Conservation (phyloP, 2,329 filamentous ascomycete genomes). For the Diaporthe nobilis region DNA sequence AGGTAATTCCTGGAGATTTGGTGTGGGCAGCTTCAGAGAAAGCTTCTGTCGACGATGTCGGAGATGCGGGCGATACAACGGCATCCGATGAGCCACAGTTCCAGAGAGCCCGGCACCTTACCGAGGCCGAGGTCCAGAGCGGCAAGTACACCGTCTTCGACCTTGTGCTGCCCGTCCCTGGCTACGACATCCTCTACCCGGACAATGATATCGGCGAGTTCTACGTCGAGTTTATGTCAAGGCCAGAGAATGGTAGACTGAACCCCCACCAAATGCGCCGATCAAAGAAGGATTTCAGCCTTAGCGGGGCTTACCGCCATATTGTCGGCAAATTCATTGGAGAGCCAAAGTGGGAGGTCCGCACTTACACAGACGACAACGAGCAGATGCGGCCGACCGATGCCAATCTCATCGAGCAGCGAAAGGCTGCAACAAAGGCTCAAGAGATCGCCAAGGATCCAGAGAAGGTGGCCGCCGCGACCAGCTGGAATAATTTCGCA, state of each 20-base stretch:
- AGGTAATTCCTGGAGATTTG: slow-evolving; percentile 88
- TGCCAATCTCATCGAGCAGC: slow-evolving; percentile 74
- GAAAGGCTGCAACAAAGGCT: slow-evolving; percentile 50
- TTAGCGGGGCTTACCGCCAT: slow-evolving; percentile 91
- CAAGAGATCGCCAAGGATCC: slow-evolving; percentile 44
- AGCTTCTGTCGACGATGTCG: slow-evolving; percentile 61
- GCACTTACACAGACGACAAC: slow-evolving; percentile 76
- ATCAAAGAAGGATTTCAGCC: slow-evolving; percentile 86
- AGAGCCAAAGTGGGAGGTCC: slow-evolving; percentile 76
- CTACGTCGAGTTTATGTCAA: slow-evolving; percentile 89
- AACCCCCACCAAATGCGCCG: slow-evolving; percentile 91
- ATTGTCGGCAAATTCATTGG: slow-evolving; percentile 80
- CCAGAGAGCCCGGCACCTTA: slow-evolving; percentile 77
- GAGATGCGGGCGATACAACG: slow-evolving; percentile 72
- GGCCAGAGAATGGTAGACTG: slow-evolving; percentile 80
- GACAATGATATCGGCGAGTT: slow-evolving; percentile 85
- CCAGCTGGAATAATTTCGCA: background rate
- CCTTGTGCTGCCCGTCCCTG: slow-evolving; percentile 91
- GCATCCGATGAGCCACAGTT: slow-evolving; percentile 60
- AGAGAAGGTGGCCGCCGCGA: slow-evolving; percentile 43
- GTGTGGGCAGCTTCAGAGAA: slow-evolving; percentile 68
- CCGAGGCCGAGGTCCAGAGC: slow-evolving; percentile 81
- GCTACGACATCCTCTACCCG: slow-evolving; percentile 91
- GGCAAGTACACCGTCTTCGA: slow-evolving; percentile 88
- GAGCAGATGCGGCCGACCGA: slow-evolving; percentile 94